Conservation (phyloP, 2,329 filamentous ascomycete genomes). For the Fusarium avenaceum region DNA sequence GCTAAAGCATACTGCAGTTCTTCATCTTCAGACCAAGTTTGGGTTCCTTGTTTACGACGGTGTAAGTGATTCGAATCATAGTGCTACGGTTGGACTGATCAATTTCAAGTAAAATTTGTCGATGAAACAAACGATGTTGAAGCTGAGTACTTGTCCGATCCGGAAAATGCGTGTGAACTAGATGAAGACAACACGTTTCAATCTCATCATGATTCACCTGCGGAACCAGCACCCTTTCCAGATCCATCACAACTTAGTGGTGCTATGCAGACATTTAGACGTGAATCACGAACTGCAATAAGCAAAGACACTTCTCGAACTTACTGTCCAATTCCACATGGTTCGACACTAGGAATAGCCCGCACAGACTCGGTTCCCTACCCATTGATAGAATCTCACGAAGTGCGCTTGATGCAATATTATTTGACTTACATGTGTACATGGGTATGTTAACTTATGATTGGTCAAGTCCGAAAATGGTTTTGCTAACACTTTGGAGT, state of each 20-base stretch:
- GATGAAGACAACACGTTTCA: no score
- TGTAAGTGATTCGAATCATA: conserved; percentile 1
- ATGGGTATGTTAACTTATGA: conserved; percentile 35
- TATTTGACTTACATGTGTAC: conserved; percentile 50
- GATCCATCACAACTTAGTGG: no score
- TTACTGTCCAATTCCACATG: conserved; percentile 1
- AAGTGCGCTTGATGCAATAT: conserved; percentile 48
- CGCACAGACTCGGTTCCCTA: conserved; percentile 28
- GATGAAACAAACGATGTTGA: conserved; percentile 37
- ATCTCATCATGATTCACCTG: no score
- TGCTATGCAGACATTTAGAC: no score
- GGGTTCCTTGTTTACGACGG: conserved; percentile 33
- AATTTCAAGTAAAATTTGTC: conserved; percentile 28
- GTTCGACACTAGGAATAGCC: conserved; percentile 25
- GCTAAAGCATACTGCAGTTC: no score
- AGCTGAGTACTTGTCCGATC: conserved; percentile 23
- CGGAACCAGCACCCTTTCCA: no score
- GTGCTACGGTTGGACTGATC: no score
- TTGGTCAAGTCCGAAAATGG: no score
- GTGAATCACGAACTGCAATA: no score
- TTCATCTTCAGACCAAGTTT: conserved; percentile 9
- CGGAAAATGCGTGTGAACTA: no score
- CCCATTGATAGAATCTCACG: conserved; percentile 40
- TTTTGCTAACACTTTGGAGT: conserved; percentile 44
- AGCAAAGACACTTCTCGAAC: background rate